A percentile compares a stretch with the other conserved stretches of the same genome.
Conservation (phyloP, 495 filamentous ascomycete genomes). For the Hyaloscypha finlandica region DNA sequence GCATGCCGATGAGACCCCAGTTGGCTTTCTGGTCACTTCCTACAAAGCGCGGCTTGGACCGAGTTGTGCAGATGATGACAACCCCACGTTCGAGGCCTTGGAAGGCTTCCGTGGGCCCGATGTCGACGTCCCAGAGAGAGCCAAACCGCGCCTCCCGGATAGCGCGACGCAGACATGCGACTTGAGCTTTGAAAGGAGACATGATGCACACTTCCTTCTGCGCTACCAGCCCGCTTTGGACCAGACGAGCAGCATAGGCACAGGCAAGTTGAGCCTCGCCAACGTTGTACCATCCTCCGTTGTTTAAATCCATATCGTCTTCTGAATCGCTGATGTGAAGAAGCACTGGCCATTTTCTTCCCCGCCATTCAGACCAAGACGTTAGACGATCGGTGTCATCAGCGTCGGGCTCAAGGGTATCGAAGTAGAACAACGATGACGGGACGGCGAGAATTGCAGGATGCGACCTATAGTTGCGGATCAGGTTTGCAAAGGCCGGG, state of each 20-base stretch:
- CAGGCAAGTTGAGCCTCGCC: conserved; percentile 49
- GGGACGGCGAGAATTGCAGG: conserved; percentile 57
- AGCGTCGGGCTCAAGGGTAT: conserved; percentile 54
- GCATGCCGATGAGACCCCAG: conserved; percentile 50
- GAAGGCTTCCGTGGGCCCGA: conserved; percentile 60
- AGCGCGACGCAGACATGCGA: conserved; percentile 42
- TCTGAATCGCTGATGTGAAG: conserved; percentile 45
- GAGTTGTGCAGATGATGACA: conserved; percentile 58
- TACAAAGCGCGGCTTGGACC: conserved; percentile 49
- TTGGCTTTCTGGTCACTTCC: conserved; percentile 44
- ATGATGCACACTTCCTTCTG: conserved; percentile 54
- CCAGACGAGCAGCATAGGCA: conserved; percentile 42
- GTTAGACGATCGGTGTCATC: conserved; percentile 37
- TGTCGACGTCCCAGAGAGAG: conserved; percentile 46
- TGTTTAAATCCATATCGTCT: conserved; percentile 53
- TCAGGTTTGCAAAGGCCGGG: conserved; percentile 55
- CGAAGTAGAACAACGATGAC: conserved; percentile 52
- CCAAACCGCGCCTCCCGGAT: conserved; percentile 37
- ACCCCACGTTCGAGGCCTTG: conserved; percentile 55
- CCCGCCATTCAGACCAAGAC: conserved; percentile 50
- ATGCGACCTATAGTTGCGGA: conserved; percentile 62
- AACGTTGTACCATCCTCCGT: conserved; percentile 55
- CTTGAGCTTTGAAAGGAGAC: conserved; percentile 56
- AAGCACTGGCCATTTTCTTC: conserved; percentile 49
- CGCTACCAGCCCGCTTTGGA: conserved; percentile 38